Conservation (phyloP, 2,329 filamentous ascomycete genomes). For the Xylariaceae sp. region DNA sequence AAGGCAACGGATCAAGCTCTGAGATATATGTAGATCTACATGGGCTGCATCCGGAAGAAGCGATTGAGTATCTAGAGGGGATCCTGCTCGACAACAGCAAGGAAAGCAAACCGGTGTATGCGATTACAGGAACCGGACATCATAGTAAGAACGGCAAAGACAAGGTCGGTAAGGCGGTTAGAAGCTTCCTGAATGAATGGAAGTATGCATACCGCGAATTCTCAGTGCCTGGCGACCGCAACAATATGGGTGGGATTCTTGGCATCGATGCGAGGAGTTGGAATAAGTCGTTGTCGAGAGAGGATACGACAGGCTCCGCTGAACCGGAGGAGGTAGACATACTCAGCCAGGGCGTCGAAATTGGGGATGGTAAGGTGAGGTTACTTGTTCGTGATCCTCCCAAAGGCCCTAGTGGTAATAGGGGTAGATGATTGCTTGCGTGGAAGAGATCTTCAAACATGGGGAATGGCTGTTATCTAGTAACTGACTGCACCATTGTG, state of each 20-base stretch:
- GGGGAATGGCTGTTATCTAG: not conserved
- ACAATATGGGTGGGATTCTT: slow-evolving; percentile 71
- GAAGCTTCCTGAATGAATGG: slow-evolving; percentile 91
- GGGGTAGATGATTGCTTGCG: slow-evolving; percentile 37
- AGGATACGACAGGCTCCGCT: slow-evolving; percentile 41
- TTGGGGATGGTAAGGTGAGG: slow-evolving; percentile 63
- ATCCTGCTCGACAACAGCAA: slow-evolving; percentile 78
- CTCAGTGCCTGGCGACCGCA: slow-evolving; percentile 87
- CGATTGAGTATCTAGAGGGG: slow-evolving; percentile 86
- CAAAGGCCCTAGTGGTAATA: slow-evolving; percentile 50
- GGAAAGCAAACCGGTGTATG: slow-evolving; percentile 75
- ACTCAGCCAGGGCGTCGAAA: slow-evolving; percentile 62
- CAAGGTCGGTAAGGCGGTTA: slow-evolving; percentile 92
- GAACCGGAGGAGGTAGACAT: slow-evolving; percentile 50
- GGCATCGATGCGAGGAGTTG: slow-evolving; percentile 65
- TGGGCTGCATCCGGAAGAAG: slow-evolving; percentile 97
- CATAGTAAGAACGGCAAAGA: slow-evolving; percentile 99
- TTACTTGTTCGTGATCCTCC: slow-evolving; percentile 59
- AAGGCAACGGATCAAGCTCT: slow-evolving; percentile 51
- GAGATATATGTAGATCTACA: slow-evolving; percentile 96
- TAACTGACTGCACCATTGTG: not conserved
- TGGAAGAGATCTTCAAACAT: slow-evolving; percentile 2
- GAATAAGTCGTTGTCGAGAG: slow-evolving; percentile 56
- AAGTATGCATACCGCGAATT: slow-evolving; percentile 95
- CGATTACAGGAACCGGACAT: slow-evolving; percentile 93